These are phyloP conservation scores for Musa beccarii DNA, from an alignment of 176 grass and related monocot genomes.

Conservation along the genomic window DNA sequence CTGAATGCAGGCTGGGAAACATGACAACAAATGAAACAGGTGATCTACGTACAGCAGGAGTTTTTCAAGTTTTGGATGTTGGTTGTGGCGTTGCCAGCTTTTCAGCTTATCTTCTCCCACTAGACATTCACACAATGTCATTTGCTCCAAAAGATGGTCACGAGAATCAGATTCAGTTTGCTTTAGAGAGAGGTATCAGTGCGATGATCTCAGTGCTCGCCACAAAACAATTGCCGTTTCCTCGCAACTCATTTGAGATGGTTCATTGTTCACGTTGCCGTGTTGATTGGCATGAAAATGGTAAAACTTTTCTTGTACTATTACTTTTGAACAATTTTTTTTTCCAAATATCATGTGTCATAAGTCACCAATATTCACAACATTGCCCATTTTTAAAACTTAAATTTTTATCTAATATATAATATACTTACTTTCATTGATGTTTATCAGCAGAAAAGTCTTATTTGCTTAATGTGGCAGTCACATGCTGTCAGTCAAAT, in stretches of 20 bases:
- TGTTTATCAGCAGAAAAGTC: no score
- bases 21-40: slow-evolving; percentile 84
- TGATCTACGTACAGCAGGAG: slow-evolving; percentile 62
- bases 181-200: slow-evolving; percentile 83
- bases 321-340: not conserved
- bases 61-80: slow-evolving; percentile 88
- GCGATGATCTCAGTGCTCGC: slow-evolving; percentile 87
- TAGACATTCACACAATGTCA: slow-evolving; percentile 86
- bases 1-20: slow-evolving; percentile 71
- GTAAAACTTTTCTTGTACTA: slow-evolving; percentile 34
- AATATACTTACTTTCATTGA: no score
- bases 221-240: slow-evolving; percentile 84
- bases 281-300: slow-evolving; percentile 96
- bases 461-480: no score
- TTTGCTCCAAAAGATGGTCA: slow-evolving; percentile 94
- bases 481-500: no score
- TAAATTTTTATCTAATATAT: no score
- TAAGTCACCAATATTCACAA: not conserved
- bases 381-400: no score
- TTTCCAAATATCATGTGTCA: slow-evolving; percentile 3
- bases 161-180: slow-evolving; percentile 99
- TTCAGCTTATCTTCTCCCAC: slow-evolving; percentile 80
- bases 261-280: slow-evolving; percentile 92
- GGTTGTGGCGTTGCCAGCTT: slow-evolving; percentile 92
- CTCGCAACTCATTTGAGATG: slow-evolving; percentile 87